A percentile compares a stretch with the other conserved stretches of the same genome.
phyloP scores from a whole-genome alignment of 2,329 filamentous ascomycete species.

The Colletotrichum lindemuthianum region DNA sequence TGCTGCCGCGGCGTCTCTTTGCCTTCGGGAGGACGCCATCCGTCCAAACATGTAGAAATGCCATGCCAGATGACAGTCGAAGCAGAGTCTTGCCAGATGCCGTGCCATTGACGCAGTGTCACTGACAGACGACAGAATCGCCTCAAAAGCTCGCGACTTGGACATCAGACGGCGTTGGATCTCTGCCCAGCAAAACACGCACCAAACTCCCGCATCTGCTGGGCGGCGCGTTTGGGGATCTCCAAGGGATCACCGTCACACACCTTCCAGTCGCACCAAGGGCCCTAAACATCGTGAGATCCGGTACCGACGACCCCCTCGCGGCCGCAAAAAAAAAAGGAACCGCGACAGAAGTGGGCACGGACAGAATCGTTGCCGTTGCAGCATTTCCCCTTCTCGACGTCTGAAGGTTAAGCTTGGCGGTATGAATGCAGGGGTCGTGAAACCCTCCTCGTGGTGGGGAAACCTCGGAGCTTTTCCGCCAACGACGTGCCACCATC shows the following conservation, averaged over 20 bases:
- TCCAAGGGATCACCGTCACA: constrained; percentile 24
- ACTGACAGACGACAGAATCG: constrained; percentile 5
- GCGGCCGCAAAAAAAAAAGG: not conserved
- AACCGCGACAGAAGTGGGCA: constrained; percentile 21
- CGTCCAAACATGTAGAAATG: too few species aligned
- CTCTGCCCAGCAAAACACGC: constrained; percentile 7
- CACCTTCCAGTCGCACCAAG: constrained; percentile 2
- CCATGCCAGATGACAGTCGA: too few species aligned
- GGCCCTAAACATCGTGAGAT: too few species aligned
- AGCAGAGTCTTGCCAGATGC: too few species aligned
- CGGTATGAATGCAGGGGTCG: constrained; percentile 32
- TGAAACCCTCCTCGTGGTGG: constrained; percentile 31
- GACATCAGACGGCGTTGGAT: not conserved
- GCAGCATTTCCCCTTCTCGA: constrained; percentile 12
- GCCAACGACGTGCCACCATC: not conserved
- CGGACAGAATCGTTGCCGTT: constrained; percentile 23
- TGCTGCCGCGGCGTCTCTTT: too few species aligned
- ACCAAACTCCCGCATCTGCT: not conserved
- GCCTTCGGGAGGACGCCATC: too few species aligned
- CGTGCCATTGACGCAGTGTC: too few species aligned
- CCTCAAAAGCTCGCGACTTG: not conserved
- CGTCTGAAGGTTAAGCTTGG: constrained; percentile 35
- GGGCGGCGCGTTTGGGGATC: constrained; percentile 25
- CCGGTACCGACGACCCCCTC: too few species aligned
- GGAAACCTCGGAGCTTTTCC: constrained; percentile 25